These are phyloP conservation scores for Thielaviopsis ethacetica DNA, from an alignment of 2,329 filamentous ascomycete species.

Conservation along the genomic window DNA sequence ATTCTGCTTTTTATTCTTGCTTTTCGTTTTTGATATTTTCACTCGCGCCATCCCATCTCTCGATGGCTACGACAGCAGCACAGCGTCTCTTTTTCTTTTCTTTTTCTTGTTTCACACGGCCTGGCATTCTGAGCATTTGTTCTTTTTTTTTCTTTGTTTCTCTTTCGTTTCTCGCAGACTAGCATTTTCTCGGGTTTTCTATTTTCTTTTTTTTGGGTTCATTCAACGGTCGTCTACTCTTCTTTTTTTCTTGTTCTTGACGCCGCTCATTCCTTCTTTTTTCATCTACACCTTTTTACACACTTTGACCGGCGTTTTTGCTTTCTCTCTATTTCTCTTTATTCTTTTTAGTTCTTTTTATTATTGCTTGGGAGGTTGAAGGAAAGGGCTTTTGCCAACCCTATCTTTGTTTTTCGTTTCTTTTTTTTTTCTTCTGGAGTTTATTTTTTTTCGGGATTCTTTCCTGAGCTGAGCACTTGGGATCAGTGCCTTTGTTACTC, in stretches of 20 bases:
- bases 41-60: neutral
- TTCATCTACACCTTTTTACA: neutral
- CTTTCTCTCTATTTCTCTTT: neutral
- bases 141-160: neutral
- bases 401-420: neutral
- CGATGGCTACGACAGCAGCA: neutral
- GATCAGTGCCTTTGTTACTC: neutral
- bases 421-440: neutral
- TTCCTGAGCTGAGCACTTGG: neutral
- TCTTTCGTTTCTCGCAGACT: neutral
- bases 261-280: neutral
- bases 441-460: neutral
- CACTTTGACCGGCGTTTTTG: neutral
- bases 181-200: neutral
- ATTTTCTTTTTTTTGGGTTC: neutral
- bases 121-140: conserved; percentile 1
- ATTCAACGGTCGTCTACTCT: neutral
- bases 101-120: conserved; percentile 1
- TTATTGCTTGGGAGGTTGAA: neutral
- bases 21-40: neutral
- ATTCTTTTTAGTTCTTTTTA: neutral
- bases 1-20: neutral
- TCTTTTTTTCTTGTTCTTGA: neutral
- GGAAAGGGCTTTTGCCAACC: neutral
- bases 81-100: conserved; percentile 2